phyloP scores from a whole-genome alignment of 305 asterid species.

The Ilex paraguariensis region DNA sequence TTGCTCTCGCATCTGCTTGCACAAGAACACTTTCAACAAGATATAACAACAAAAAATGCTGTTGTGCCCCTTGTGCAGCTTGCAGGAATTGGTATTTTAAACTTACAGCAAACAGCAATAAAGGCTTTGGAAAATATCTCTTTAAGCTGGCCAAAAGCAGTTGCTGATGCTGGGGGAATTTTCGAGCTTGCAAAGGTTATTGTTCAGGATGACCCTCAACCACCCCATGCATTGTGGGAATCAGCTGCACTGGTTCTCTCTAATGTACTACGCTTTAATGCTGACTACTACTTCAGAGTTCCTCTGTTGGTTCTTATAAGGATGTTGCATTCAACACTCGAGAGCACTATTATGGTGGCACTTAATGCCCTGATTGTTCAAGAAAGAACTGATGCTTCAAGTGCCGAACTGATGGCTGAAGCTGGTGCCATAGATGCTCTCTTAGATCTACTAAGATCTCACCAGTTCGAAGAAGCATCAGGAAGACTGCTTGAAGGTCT shows the following conservation, averaged over 20 bases:
- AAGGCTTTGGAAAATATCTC: conserved; percentile 73
- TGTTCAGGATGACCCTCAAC: conserved; percentile 72
- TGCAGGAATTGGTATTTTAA: conserved; percentile 67
- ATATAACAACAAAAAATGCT: conserved; percentile 72
- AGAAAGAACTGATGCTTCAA: conserved; percentile 59
- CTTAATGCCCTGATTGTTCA: conserved; percentile 64
- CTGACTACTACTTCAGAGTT: conserved; percentile 52
- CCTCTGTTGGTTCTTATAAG: conserved; percentile 71
- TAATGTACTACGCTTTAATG: conserved; percentile 50
- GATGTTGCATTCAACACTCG: conserved; percentile 55
- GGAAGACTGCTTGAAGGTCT: conserved; percentile 72
- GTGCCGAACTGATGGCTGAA: conserved; percentile 69
- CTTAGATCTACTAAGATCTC: conserved; percentile 77
- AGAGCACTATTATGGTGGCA: conserved; percentile 51
- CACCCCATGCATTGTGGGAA: conserved; percentile 64
- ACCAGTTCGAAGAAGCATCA: conserved; percentile 66
- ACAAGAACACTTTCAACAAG: conserved; percentile 82
- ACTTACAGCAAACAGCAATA: conserved; percentile 74
- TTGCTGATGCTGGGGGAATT: conserved; percentile 84
- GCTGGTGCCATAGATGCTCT: conserved; percentile 82
- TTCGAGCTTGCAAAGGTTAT: conserved; percentile 78
- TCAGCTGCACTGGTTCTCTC: conserved; percentile 74
- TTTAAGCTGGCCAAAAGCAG: conserved; percentile 75
- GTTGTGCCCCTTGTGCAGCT: conserved; percentile 84
- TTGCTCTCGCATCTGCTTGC: conserved; percentile 75